Percentiles rank a stretch among this genome's conserved stretches.
These are phyloP conservation scores for Byssochlamys sp. DNA, from an alignment of 2,329 filamentous ascomycete species.

Conservation along the genomic window DNA sequence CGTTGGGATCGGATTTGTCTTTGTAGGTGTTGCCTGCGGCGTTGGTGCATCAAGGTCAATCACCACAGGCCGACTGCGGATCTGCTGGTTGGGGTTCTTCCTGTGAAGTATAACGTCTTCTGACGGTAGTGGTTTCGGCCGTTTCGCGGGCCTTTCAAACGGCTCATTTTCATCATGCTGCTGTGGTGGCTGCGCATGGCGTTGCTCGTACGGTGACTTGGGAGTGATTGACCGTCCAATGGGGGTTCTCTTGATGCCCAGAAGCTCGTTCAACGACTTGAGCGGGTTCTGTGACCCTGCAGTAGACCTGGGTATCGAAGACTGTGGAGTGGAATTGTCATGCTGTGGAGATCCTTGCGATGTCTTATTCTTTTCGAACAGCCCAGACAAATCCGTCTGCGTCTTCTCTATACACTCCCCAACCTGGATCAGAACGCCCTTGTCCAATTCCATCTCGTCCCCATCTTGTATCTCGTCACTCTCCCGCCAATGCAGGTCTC, in stretches of 20 bases:
- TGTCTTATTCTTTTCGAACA: conserved; percentile 59
- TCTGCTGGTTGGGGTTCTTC: conserved; percentile 3
- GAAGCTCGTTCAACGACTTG: conserved; percentile 52
- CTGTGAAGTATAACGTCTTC: conserved; percentile 6
- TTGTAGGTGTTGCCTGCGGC: not conserved
- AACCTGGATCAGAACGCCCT: conserved; percentile 69
- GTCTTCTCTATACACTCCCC: conserved; percentile 61
- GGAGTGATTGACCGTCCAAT: conserved; percentile 52
- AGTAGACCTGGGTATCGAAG: conserved; percentile 21
- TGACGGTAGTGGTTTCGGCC: conserved; percentile 16
- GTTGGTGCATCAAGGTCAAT: conserved; percentile 3
- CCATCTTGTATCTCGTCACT: conserved; percentile 63
- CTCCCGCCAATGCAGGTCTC: conserved; percentile 72
- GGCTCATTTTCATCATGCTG: conserved; percentile 5
- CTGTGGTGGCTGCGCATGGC: conserved; percentile 9
- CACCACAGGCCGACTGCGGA: conserved; percentile 1
- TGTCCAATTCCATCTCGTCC: conserved; percentile 72
- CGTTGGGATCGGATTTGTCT: not conserved
- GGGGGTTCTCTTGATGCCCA: conserved; percentile 56
- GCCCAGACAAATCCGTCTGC: conserved; percentile 66
- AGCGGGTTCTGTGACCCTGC: conserved; percentile 39
- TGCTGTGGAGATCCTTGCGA: conserved; percentile 20
- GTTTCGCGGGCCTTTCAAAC: conserved; percentile 24
- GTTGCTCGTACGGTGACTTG: conserved; percentile 56
- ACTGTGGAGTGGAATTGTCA: conserved; percentile 26